Evolutionary conservation across 2,329 filamentous ascomycete species (phyloP).

Genomic region (Colletotrichum costaricense): DNA sequence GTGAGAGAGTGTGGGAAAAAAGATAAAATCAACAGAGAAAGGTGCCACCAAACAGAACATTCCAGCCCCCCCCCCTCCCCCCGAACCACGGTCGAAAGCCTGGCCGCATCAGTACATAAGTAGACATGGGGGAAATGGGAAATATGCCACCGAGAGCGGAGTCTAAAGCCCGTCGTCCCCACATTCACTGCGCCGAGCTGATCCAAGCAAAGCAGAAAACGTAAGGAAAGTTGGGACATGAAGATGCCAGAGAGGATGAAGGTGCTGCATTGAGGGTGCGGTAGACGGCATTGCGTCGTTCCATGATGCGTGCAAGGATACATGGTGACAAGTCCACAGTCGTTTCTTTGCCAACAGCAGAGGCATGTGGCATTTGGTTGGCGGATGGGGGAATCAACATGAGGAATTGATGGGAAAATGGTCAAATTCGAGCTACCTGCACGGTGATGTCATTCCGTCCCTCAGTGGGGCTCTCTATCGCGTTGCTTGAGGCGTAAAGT

Average conservation of each 20-base stretch:
- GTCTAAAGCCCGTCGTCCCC: conserved; percentile 2
- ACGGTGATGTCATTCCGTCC: conserved; percentile 31
- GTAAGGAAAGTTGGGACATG: neutral
- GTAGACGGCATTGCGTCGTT: conserved; percentile 1
- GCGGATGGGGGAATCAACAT: neutral
- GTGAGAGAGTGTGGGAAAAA: neutral
- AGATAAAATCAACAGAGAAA: neutral
- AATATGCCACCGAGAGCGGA: conserved; percentile 9
- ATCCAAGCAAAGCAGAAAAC: conserved; percentile 6
- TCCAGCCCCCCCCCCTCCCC: neutral
- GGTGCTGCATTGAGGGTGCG: conserved; percentile 1
- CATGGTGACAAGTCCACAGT: neutral
- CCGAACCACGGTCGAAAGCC: neutral
- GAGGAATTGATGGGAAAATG: neutral
- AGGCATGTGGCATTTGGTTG: conserved; percentile 27
- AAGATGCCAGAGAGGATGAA: neutral
- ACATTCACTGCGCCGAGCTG: neutral
- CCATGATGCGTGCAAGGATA: conserved; percentile 23
- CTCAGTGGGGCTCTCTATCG: conserved; percentile 7
- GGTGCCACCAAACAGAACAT: conserved; percentile 15
- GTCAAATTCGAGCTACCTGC: neutral
- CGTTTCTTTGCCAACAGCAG: neutral
- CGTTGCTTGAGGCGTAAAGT: neutral
- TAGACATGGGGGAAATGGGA: neutral
- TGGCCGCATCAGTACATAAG: conserved; percentile 14